phyloP scores from a whole-genome alignment of 202 grass and related monocot species.

The Brachypodium distachyon region DNA sequence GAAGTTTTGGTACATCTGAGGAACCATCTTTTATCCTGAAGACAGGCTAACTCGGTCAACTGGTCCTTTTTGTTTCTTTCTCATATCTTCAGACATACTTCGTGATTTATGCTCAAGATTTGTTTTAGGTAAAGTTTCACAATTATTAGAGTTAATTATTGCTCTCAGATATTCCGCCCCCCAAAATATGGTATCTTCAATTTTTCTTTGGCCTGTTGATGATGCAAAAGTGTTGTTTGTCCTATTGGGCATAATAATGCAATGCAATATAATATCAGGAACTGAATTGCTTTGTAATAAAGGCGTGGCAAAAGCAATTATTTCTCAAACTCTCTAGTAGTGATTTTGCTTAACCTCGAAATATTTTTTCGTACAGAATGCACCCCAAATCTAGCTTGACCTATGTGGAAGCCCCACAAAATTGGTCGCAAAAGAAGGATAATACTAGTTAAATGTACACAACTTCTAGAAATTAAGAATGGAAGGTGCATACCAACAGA shows the following conservation, averaged over 20 bases:
- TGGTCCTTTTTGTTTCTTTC: not conserved
- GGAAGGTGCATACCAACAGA: not conserved
- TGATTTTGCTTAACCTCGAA: not conserved
- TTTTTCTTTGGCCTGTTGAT: not conserved
- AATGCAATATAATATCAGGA: not conserved
- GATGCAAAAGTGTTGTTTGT: conserved; percentile 13
- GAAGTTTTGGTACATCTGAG: not conserved
- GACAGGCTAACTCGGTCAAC: not conserved
- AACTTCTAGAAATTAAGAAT: not conserved
- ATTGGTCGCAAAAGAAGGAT: not conserved
- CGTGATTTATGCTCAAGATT: not conserved
- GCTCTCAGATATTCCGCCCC: not conserved
- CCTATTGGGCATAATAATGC: conserved; percentile 6
- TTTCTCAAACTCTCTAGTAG: not conserved
- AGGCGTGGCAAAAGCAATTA: not conserved
- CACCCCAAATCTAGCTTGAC: no score
- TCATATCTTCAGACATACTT: not conserved
- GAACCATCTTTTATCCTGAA: not conserved
- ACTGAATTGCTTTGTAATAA: not conserved
- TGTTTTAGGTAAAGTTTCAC: not conserved
- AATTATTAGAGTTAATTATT: no score
- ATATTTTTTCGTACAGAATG: not conserved
- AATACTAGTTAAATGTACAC: not conserved
- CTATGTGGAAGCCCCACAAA: not conserved
- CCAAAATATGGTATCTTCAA: not conserved